These are phyloP conservation scores for Bipolaris gigantea DNA, from an alignment of 2,329 filamentous ascomycete species.

Conservation along the genomic window DNA sequence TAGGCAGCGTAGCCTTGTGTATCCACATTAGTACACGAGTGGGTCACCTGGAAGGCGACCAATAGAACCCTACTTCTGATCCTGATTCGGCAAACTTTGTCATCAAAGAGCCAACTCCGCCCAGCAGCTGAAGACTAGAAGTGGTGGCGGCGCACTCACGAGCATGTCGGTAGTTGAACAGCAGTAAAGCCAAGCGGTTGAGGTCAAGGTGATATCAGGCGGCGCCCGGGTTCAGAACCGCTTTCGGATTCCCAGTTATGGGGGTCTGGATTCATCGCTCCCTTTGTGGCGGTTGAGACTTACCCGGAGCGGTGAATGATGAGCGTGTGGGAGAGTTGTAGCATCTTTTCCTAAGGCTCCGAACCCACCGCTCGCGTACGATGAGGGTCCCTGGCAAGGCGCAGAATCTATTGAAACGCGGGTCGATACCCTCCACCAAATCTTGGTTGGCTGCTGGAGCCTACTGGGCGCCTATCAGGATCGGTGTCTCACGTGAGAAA, in stretches of 20 bases:
- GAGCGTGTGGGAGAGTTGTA: not conserved
- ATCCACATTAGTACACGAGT: not conserved
- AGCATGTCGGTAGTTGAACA: constrained; percentile 19
- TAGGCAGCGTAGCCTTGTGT: constrained; percentile 1
- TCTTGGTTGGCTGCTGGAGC: constrained; percentile 2
- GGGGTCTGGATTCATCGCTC: not conserved
- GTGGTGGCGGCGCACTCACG: constrained; percentile 8
- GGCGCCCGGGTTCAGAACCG: constrained; percentile 5
- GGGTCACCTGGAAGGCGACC: not conserved
- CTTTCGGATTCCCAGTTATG: not conserved
- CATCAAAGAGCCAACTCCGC: not conserved
- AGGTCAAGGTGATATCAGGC: constrained; percentile 7
- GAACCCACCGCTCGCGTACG: constrained; percentile 9
- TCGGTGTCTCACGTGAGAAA: not conserved
- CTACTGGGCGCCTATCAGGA: constrained; percentile 3
- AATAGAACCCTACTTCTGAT: not conserved
- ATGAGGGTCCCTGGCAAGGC: constrained; percentile 3
- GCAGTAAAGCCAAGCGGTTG: constrained; percentile 8
- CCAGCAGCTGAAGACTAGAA: constrained; percentile 16
- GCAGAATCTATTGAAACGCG: constrained; percentile 16
- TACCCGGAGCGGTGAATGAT: constrained; percentile 9
- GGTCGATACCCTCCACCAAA: constrained; percentile 6
- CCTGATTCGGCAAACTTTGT: constrained; percentile 1
- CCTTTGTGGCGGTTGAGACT: not conserved
- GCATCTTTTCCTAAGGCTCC: not conserved